Evolutionary conservation across 2,329 filamentous ascomycete species (phyloP).

Genomic region (Penicillium sp.): DNA sequence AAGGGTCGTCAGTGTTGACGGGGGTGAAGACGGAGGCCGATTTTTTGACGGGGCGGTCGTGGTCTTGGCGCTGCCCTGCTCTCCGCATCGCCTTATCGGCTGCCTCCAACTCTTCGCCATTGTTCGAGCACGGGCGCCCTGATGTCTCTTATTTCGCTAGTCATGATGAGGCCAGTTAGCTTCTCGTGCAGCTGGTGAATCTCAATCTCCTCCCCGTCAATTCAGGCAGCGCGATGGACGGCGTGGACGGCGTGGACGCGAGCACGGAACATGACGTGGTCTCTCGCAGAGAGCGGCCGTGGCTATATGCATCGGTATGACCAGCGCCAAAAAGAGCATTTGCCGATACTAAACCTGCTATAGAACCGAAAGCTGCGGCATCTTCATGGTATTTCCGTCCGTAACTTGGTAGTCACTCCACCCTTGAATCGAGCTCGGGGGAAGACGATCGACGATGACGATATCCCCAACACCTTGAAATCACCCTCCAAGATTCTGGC

Average conservation of each 20-base stretch:
- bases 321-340: neutral
- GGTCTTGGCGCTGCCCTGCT: conserved; percentile 25
- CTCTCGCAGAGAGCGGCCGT: conserved; percentile 47
- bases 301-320: conserved; percentile 53
- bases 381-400: conserved; percentile 78
- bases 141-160: conserved; percentile 5
- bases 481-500: conserved; percentile 65
- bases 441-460: conserved; percentile 72
- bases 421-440: conserved; percentile 51
- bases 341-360: conserved; percentile 13
- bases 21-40: conserved; percentile 25
- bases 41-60: conserved; percentile 35
- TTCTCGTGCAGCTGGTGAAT: conserved; percentile 1
- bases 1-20: conserved; percentile 14
- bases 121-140: too few relatives aligned
- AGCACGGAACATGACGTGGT: conserved; percentile 26
- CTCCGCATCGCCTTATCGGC: conserved; percentile 27
- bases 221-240: conserved; percentile 8
- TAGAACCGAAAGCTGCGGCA: conserved; percentile 87
- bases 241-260: conserved; percentile 11
- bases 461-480: conserved; percentile 63
- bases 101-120: conserved; percentile 8
- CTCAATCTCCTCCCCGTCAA: conserved; percentile 1
- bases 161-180: conserved; percentile 15
- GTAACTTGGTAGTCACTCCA: conserved; percentile 71